Evolutionary conservation across 225 moss, liverwort and hornwort species (phyloP), one percentile per base, ranked within the genome.

Genomic region (Thuidium tamariscinum): DNA sequence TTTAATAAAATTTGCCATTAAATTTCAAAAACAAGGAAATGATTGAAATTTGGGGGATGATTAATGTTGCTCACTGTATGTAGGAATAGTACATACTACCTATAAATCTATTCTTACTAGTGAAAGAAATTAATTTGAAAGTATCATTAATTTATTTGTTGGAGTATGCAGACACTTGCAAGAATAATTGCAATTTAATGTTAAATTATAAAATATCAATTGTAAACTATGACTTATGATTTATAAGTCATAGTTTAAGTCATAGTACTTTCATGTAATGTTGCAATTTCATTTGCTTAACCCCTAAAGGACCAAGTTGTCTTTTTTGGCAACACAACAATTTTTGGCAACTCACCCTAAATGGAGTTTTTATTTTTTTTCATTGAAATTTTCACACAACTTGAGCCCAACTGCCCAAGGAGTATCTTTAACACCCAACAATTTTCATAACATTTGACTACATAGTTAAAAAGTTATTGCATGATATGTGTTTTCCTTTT

Each of bases 1-100:
- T n/a, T n/a, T n/a, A n/a, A n/a, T n/a, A n/a, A n/a, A n/a, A n/a
- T n/a, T n/a, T n/a, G n/a, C n/a, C n/a, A n/a, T n/a, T n/a, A n/a
- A n/a, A n/a, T n/a, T 52, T 74, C 21, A 0, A 5, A 22, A n/a
- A 52, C 0, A 34, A 5, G 14, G 0, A 11, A 52, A 74, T 14
- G 23, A n/a, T 14, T 22, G 3, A 9, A 52, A n/a, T n/a, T 52
- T n/a, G 5, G 9, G 9, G 3, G 14, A 13, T 9, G 3, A 22
- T 22, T 0, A 0, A 22, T n/a, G 9, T 12, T 73, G 11, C 6
- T 27, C 6, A 29, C 10, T 29, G 3, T 9, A 6, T 6, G 9
- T 0, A 48, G 1, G 20, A 21, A 21, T 49, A 12, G n/a, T 52
- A 5, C 22, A 52, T n/a, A 1, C 10, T n/a, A 4, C 15, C 3